Evolutionary conservation across 306 rosid species (phyloP).

Genomic region (Inga oerstediana): DNA sequence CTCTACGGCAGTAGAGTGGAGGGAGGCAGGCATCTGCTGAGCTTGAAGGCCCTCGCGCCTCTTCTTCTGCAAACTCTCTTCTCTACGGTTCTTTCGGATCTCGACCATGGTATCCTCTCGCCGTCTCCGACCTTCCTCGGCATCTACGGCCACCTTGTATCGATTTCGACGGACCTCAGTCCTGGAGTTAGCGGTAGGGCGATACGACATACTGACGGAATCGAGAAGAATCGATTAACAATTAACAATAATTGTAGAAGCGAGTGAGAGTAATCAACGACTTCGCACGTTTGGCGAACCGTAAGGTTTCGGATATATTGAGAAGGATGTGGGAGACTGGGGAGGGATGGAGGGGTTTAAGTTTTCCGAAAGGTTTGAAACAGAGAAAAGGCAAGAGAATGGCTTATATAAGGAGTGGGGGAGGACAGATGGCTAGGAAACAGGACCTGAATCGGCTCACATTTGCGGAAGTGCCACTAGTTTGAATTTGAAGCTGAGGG

Average conservation of each 20-base stretch:
- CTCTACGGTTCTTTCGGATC: slow-evolving; percentile 96
- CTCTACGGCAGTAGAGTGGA: slow-evolving; percentile 40
- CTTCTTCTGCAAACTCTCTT: slow-evolving; percentile 93
- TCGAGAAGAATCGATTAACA: background rate
- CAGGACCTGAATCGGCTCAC: slow-evolving; percentile 50
- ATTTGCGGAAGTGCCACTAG: slow-evolving; percentile 49
- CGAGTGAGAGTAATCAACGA: background rate
- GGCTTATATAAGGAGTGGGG: slow-evolving; percentile 22
- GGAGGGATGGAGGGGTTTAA: slow-evolving; percentile 32
- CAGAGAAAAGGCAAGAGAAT: background rate
- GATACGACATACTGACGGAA: slow-evolving; percentile 72
- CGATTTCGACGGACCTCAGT: slow-evolving; percentile 94
- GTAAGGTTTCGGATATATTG: slow-evolving; percentile 37
- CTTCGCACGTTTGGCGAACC: slow-evolving; percentile 9
- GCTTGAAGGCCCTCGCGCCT: slow-evolving; percentile 90
- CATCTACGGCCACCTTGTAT: slow-evolving; percentile 98
- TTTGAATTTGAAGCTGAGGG: slow-evolving; percentile 67
- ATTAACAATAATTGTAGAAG: background rate
- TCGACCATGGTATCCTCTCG: slow-evolving; percentile 97
- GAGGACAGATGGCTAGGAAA: background rate
- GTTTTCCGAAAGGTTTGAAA: slow-evolving; percentile 2
- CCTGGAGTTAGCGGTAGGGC: slow-evolving; percentile 72
- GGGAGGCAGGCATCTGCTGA: slow-evolving; percentile 53
- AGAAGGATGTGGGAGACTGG: background rate
- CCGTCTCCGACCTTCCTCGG: slow-evolving; percentile 96